Conservation (phyloP, 441 rosid genomes). For the Bruguiera hainesii region DNA sequence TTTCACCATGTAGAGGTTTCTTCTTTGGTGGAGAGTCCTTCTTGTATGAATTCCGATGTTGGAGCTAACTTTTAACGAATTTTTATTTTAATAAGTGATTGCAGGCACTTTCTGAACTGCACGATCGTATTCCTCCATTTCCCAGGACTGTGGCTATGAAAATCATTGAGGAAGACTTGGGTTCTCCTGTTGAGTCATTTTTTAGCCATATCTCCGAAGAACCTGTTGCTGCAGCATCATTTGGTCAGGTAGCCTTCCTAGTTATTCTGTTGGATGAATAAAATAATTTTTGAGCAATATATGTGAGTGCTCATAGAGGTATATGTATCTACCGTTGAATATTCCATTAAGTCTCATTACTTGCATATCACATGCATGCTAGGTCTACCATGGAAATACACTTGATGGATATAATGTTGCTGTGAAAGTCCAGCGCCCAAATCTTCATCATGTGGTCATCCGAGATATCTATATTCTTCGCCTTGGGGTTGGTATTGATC, state of each 20-base stretch:
- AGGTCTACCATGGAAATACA: slow-evolving; percentile 85
- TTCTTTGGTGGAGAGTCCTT: not conserved
- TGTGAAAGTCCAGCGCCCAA: slow-evolving; percentile 96
- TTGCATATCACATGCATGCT: slow-evolving; percentile 24
- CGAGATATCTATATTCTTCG: slow-evolving; percentile 90
- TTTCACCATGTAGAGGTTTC: not conserved
- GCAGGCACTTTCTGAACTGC: slow-evolving; percentile 93
- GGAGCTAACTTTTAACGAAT: not conserved
- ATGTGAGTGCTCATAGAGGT: too few species aligned
- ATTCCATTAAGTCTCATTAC: not conserved
- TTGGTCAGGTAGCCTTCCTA: slow-evolving; percentile 72
- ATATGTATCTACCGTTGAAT: not conserved
- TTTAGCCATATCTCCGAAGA: slow-evolving; percentile 79
- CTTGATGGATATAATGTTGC: slow-evolving; percentile 81
- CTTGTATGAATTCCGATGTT: not conserved
- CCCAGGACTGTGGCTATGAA: slow-evolving; percentile 67
- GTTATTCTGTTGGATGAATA: slow-evolving; percentile 5
- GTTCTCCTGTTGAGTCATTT: slow-evolving; percentile 64
- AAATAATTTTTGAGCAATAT: slow-evolving; percentile 1
- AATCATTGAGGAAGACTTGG: slow-evolving; percentile 86
- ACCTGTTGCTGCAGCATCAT: slow-evolving; percentile 94
- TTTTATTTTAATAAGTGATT: slow-evolving; percentile 26
- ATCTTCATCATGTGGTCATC: slow-evolving; percentile 75
- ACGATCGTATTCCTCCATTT: slow-evolving; percentile 93
- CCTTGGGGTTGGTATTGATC: slow-evolving; percentile 67